Conservation (phyloP, 257 asterid genomes). For the Lantana camara region DNA sequence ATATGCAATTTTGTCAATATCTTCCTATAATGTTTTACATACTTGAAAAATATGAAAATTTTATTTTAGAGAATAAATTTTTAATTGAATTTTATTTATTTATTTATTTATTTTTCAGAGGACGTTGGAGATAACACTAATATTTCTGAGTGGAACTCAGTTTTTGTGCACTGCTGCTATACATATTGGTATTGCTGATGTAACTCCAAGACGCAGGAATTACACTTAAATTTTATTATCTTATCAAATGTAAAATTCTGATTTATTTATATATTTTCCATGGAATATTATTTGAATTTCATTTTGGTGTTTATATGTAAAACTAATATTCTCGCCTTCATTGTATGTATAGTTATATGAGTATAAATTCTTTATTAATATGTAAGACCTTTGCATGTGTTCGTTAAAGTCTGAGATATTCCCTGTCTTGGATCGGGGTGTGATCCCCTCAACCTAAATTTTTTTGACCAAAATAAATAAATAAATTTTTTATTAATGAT, state of each 20-base stretch:
- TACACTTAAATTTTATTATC: neutral
- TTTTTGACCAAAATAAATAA: too few relatives aligned
- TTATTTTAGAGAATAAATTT: neutral
- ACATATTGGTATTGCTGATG: conserved; percentile 45
- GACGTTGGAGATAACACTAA: conserved; percentile 54
- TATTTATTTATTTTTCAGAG: conserved; percentile 35
- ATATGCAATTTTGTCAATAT: too few relatives aligned
- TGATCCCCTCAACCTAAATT: too few relatives aligned
- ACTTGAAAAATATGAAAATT: neutral
- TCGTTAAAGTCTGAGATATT: too few relatives aligned
- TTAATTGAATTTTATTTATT: conserved; percentile 1
- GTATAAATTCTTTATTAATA: too few relatives aligned
- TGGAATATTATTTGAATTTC: neutral
- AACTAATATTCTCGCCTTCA: too few relatives aligned
- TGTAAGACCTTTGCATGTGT: too few relatives aligned
- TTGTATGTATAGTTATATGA: too few relatives aligned
- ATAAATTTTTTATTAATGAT: too few relatives aligned
- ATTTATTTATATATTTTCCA: neutral
- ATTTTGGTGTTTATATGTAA: neutral
- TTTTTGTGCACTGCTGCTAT: conserved; percentile 54
- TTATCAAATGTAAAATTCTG: neutral
- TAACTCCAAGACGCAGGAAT: neutral
- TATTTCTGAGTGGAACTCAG: conserved; percentile 59
- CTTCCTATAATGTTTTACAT: too few relatives aligned
- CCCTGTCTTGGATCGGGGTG: too few relatives aligned